A percentile compares a stretch with the other conserved stretches of the same genome.
These are phyloP conservation scores for Vitellaria paradoxa DNA, from an alignment of 179 eudicot species.

Conservation along the genomic window DNA sequence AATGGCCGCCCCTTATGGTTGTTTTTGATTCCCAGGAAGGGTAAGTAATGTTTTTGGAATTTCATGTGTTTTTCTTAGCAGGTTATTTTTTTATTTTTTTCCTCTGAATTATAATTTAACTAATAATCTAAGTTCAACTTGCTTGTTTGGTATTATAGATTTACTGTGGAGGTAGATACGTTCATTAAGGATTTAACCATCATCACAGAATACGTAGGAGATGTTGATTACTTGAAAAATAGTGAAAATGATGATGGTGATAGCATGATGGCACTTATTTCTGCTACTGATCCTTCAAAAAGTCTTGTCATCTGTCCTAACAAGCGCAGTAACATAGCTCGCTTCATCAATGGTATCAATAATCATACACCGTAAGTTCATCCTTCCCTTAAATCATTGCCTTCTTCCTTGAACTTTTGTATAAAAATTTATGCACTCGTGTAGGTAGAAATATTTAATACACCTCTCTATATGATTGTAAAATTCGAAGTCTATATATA, in stretches of 20 bases:
- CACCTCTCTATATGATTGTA: too few species aligned
- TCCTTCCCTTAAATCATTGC: background rate
- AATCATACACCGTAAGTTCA: constrained; percentile 73
- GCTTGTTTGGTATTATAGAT: constrained; percentile 39
- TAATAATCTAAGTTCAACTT: background rate
- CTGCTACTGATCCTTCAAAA: constrained; percentile 53
- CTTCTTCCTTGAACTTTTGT: background rate
- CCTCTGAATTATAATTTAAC: background rate
- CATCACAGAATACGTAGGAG: constrained; percentile 92
- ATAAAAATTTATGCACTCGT: background rate
- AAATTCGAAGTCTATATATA: too few species aligned
- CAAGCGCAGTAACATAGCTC: constrained; percentile 87
- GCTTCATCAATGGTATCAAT: constrained; percentile 94
- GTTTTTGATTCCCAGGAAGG: constrained; percentile 87
- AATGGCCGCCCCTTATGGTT: constrained; percentile 97
- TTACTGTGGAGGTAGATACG: constrained; percentile 89
- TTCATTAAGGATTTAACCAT: constrained; percentile 75
- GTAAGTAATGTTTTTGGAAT: constrained; percentile 32
- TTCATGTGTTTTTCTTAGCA: background rate
- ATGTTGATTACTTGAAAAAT: constrained; percentile 78
- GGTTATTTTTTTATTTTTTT: background rate
- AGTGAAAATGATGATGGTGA: constrained; percentile 89
- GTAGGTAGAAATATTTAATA: background rate
- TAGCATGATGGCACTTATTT: constrained; percentile 93
- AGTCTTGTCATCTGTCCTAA: constrained; percentile 93